Evolutionary conservation across 2,329 filamentous ascomycete species (phyloP), one percentile per base, ranked within the genome.

Genomic region (Fusarium sp.): DNA sequence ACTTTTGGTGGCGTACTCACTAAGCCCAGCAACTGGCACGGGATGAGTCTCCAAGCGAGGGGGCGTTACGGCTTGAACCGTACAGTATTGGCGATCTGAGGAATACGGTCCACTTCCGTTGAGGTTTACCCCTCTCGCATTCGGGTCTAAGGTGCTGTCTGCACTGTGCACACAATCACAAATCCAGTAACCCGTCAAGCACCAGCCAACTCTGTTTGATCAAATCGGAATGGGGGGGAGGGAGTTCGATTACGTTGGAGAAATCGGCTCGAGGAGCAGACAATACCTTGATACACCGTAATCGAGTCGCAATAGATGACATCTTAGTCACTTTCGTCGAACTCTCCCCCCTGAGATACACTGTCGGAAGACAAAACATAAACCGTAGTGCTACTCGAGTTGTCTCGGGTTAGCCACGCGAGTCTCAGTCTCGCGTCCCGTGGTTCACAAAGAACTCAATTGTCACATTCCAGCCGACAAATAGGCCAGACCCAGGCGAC

Each of bases 341-440:
- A 24, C 14, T 36, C 30, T n/a, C 13, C 39, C 38, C 30, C 26
- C 26, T 26, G n/a, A 33, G 39, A 31, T 44, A 44, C 26, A 58
- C 35, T 65, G 53, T 60, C n/a, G 36, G 44, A 41, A 62, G 30
- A 42, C 39, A 53, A 68, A 50, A 58, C 55, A 65, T 44, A 57
- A 30, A 58, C 42, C 39, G 31, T 42, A 38, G 48, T 45, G 41
- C 48, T 28, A 48, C 50, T 50, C 16, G 26, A 41, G 44, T 39
- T 74, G 58, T 77, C 73, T 77, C 73, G 64, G 73, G 61, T 55
- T 56, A 53, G 75, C 71, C 73, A 73, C 64, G 63, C 70, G 69
- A 63, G 68, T 68, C 65, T 66, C 58, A 71, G 54, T 57, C 56
- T 51, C 44, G 39, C 65, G 48, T 50, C 47, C 45, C 62, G 18